Evolutionary conservation across 768 basidiomycete genomes (phyloP).

Genomic region (Leucocoprinus birnbaumii): DNA sequence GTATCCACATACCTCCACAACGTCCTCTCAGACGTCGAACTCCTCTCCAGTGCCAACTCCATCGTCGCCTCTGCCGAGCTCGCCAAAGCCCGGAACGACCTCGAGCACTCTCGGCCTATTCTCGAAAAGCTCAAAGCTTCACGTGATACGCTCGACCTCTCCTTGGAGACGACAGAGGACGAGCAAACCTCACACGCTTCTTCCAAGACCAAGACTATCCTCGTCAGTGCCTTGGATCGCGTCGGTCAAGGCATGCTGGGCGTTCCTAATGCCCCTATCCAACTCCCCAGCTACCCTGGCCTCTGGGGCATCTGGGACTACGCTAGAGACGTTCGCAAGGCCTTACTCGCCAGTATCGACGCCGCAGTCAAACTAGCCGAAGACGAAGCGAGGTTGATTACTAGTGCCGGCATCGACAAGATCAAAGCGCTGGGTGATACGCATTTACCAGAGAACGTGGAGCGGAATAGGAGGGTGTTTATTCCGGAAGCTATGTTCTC

Average conservation of each 20-base stretch:
- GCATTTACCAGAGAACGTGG: constrained; percentile 79
- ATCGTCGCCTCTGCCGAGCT: constrained; percentile 83
- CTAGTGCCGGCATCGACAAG: constrained; percentile 60
- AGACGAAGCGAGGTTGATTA: constrained; percentile 73
- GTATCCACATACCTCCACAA: constrained; percentile 89
- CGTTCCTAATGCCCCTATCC: constrained; percentile 39
- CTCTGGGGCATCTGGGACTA: constrained; percentile 84
- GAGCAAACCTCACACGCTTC: constrained; percentile 52
- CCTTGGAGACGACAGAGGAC: constrained; percentile 80
- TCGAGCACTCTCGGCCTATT: constrained; percentile 70
- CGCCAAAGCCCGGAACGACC: constrained; percentile 64
- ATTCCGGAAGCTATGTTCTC: constrained; percentile 98
- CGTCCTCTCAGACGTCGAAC: constrained; percentile 85
- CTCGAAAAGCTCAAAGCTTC: constrained; percentile 84
- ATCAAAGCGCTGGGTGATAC: constrained; percentile 70
- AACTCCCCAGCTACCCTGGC: constrained; percentile 82
- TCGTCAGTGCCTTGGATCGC: constrained; percentile 69
- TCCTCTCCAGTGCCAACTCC: constrained; percentile 83
- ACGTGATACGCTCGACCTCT: constrained; percentile 74
- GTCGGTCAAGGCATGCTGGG: constrained; percentile 76
- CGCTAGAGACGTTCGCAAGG: constrained; percentile 71
- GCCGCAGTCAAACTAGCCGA: constrained; percentile 77
- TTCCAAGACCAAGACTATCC: constrained; percentile 50
- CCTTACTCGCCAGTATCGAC: constrained; percentile 80
- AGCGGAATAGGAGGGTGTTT: constrained; percentile 81